These are phyloP conservation scores for Pleurotus platypus DNA, from an alignment of 768 basidiomycete genomes.

Conservation along the genomic window DNA sequence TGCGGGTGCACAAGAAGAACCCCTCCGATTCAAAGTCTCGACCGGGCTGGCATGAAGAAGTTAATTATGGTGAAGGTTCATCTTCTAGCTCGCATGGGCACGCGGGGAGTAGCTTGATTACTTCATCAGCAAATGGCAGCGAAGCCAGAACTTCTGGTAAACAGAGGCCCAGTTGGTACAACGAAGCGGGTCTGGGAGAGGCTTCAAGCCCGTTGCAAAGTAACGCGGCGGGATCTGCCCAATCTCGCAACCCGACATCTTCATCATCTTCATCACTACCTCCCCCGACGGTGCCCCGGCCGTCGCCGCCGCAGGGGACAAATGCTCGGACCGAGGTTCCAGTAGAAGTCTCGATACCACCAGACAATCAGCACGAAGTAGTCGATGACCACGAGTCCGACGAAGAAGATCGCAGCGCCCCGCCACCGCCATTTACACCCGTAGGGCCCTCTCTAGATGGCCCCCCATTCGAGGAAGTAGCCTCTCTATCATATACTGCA, in stretches of 20 bases:
- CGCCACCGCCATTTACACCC: conserved; percentile 37
- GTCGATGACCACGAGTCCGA: conserved; percentile 11
- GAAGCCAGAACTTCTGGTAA: conserved; percentile 10
- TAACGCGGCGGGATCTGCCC: not conserved
- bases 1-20: conserved; percentile 30
- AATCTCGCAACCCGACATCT: not conserved
- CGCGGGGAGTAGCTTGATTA: not conserved
- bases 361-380: conserved; percentile 7
- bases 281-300: not conserved
- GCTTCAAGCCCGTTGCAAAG: not conserved
- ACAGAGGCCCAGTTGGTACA: conserved; percentile 15
- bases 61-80: conserved; percentile 15
- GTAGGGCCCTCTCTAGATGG: conserved; percentile 35
- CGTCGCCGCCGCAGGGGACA: not conserved
- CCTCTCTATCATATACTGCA: conserved; percentile 19
- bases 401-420: conserved; percentile 21
- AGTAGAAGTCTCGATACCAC: not conserved
- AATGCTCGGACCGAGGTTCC: not conserved
- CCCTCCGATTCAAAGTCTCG: conserved; percentile 13
- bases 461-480: conserved; percentile 28
- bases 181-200: conserved; percentile 22
- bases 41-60: conserved; percentile 19
- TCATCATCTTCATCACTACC: not conserved
- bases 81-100: not conserved
- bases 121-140: not conserved